Conservation (phyloP, 2,329 filamentous ascomycete genomes). For the Fusarium gaditjirri region DNA sequence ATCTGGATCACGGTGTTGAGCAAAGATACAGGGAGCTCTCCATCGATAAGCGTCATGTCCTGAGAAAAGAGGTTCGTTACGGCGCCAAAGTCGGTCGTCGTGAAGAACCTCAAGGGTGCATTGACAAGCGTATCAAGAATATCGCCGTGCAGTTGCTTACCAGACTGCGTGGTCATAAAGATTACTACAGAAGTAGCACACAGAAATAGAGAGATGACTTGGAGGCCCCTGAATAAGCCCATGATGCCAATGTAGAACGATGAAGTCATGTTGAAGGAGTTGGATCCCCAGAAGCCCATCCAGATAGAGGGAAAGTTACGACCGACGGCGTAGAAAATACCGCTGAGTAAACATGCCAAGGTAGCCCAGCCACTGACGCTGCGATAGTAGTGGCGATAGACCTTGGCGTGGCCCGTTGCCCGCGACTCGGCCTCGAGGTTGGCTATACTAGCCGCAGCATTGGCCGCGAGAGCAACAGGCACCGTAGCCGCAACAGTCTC, state of each 20-base stretch:
- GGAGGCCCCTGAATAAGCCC: background rate
- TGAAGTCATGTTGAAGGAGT: background rate
- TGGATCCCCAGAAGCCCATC: background rate
- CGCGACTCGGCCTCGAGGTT: background rate
- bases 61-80: background rate
- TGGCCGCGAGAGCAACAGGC: background rate
- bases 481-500: background rate
- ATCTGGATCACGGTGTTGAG: background rate
- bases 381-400: background rate
- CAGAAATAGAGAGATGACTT: background rate
- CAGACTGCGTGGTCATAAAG: background rate
- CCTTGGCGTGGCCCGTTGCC: background rate
- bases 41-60: background rate
- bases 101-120: background rate
- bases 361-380: background rate
- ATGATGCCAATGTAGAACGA: background rate
- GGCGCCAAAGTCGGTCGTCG: background rate
- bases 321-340: background rate
- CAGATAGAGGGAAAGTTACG: background rate
- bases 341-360: background rate
- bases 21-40: background rate
- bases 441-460: background rate
- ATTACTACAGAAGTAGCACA: background rate
- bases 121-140: background rate
- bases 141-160: background rate